Percentiles rank a stretch among this genome's conserved stretches.
phyloP scores from a whole-genome alignment of 169 alveolate species.

The Ichthyophthirius multifiliis region DNA sequence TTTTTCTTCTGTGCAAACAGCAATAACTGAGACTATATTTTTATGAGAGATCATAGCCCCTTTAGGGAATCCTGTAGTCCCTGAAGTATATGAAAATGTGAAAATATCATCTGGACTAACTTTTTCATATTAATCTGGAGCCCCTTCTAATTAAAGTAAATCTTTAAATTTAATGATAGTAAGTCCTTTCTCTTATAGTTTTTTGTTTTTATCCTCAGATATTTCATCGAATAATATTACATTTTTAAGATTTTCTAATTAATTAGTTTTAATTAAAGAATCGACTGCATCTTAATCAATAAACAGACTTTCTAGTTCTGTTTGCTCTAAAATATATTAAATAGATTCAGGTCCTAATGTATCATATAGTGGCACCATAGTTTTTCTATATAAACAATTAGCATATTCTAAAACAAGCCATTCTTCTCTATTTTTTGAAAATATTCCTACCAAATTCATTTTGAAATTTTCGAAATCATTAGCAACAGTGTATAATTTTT shows the following conservation, averaged over 20 bases:
- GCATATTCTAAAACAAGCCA: conserved; percentile 47
- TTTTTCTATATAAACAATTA: conserved; percentile 24
- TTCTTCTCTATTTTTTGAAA: conserved; percentile 75
- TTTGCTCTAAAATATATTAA: conserved; percentile 50
- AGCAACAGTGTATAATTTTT: neutral
- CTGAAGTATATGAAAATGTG: conserved; percentile 96
- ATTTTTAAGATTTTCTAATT: neutral
- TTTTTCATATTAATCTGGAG: conserved; percentile 81
- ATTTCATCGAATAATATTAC: neutral
- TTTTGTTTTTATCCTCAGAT: neutral
- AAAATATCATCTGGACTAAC: neutral
- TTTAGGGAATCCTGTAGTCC: conserved; percentile 98
- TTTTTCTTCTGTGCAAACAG: conserved; percentile 32
- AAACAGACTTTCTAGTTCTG: conserved; percentile 51
- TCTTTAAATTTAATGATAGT: neutral
- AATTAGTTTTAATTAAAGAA: neutral
- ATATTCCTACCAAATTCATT: conserved; percentile 58
- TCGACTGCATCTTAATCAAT: neutral
- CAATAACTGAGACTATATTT: conserved; percentile 72
- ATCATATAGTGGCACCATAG: conserved; percentile 51
- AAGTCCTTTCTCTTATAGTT: conserved; percentile 28
- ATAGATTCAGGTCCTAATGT: conserved; percentile 71
- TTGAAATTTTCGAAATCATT: neutral
- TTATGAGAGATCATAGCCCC: conserved; percentile 95
- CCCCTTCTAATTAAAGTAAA: conserved; percentile 72